Evolutionary conservation across 768 basidiomycete species (phyloP).

Genomic region (Hypholoma fasciculare): DNA sequence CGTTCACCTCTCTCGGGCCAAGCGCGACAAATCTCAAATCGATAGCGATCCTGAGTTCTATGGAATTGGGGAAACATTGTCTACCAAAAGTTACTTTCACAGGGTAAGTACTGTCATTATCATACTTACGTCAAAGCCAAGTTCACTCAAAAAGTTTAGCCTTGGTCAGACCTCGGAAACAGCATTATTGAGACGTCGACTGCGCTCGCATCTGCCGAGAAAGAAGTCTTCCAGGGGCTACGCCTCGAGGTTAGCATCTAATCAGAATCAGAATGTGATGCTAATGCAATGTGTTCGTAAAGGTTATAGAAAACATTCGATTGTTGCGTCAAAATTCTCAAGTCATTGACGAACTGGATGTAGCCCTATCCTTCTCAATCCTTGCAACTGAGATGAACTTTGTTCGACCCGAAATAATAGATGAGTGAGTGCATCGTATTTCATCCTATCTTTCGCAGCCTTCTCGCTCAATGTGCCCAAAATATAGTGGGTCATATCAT

Average conservation of each 20-base stretch:
- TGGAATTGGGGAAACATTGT: slow-evolving; percentile 57
- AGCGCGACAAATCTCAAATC: slow-evolving; percentile 57
- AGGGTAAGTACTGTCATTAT: slow-evolving; percentile 38
- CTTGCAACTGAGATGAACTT: slow-evolving; percentile 80
- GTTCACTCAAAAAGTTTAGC: slow-evolving; percentile 36
- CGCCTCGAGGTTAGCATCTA: slow-evolving; percentile 55
- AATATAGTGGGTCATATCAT: slow-evolving; percentile 52
- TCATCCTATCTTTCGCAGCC: not conserved
- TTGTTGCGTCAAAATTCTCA: slow-evolving; percentile 73
- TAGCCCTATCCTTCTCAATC: slow-evolving; percentile 77
- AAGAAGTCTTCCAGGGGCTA: slow-evolving; percentile 68
- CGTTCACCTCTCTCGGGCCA: slow-evolving; percentile 66
- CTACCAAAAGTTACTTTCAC: slow-evolving; percentile 71
- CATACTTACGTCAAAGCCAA: not conserved
- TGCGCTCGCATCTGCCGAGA: slow-evolving; percentile 60
- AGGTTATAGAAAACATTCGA: slow-evolving; percentile 64
- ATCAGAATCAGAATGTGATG: not conserved
- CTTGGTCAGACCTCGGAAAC: slow-evolving; percentile 76
- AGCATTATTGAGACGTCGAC: slow-evolving; percentile 58
- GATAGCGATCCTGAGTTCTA: slow-evolving; percentile 52
- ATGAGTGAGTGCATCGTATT: slow-evolving; percentile 52
- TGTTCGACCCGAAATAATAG: slow-evolving; percentile 65
- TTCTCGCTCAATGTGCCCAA: slow-evolving; percentile 1
- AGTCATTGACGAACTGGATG: slow-evolving; percentile 86
- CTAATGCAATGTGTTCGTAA: not conserved